A percentile compares a stretch with the other conserved stretches of the same genome.
Conservation (phyloP, 768 basidiomycete genomes). For the Gloeophyllum trabeum region DNA sequence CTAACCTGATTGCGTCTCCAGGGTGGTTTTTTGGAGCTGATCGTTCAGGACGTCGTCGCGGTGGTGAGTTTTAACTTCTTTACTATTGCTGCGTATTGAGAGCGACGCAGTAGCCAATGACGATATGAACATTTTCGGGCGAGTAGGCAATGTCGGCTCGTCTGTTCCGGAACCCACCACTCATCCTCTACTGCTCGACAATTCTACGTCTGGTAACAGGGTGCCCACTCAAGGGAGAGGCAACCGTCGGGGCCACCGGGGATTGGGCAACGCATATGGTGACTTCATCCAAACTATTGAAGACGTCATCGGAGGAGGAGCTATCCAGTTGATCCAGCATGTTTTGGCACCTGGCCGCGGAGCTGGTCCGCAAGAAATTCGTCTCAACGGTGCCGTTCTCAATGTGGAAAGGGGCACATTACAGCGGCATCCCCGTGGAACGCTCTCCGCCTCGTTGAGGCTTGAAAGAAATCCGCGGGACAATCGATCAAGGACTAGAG, state of each 20-base stretch:
- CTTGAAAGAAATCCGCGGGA: slow-evolving; percentile 42
- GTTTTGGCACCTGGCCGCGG: slow-evolving; percentile 17
- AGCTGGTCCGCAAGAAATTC: slow-evolving; percentile 53
- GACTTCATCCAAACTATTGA: slow-evolving; percentile 65
- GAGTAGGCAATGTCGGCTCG: slow-evolving; percentile 37
- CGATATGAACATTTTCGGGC: slow-evolving; percentile 51
- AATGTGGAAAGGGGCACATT: slow-evolving; percentile 47
- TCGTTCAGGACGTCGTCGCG: slow-evolving; percentile 46
- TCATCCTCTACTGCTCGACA: slow-evolving; percentile 75
- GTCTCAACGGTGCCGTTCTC: slow-evolving; percentile 58
- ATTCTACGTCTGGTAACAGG: slow-evolving; percentile 35
- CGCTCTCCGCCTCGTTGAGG: slow-evolving; percentile 45
- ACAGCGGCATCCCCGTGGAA: slow-evolving; percentile 34
- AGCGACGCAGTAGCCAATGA: slow-evolving; percentile 34
- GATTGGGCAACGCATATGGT: slow-evolving; percentile 10
- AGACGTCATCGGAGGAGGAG: slow-evolving; percentile 71
- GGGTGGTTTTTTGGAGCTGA: no score
- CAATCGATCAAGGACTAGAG: slow-evolving; percentile 35
- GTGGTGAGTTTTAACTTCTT: slow-evolving; percentile 16
- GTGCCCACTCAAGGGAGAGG: slow-evolving; percentile 38
- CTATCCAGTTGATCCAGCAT: slow-evolving; percentile 34
- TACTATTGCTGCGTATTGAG: no score
- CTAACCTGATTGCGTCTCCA: no score
- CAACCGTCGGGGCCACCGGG: slow-evolving; percentile 27
- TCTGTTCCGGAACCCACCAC: slow-evolving; percentile 60